Evolutionary conservation across 2,329 filamentous ascomycete genomes (phyloP), one percentile per base, ranked within the genome.

Genomic region (Paradendryphiella salina): DNA sequence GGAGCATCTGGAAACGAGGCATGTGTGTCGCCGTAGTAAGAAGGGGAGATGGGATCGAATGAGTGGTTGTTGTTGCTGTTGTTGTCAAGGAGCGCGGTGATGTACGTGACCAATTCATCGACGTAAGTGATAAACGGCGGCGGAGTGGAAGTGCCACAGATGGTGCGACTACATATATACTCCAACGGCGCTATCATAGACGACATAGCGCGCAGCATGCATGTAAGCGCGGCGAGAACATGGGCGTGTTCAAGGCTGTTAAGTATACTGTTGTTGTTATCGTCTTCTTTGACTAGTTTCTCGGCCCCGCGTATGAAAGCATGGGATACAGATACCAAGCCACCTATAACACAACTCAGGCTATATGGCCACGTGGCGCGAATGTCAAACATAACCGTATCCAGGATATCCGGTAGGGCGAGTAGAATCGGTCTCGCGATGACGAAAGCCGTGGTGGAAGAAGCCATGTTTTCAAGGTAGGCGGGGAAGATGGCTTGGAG

Each of bases 401-500:
- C 59, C 5, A 82, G 69, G 0, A 78, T 73, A 5, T 68, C 64
- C 0, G 67, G 67, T 11, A 77, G 70, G 1, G 80, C 78, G 40
- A 79, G 71, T 20, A 85, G 62, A 5, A 85, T 72, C 0, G 84
- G 83, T 14, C 73, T 59, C 4, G 77, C 76, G 3, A 84, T 66
- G 14, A 84, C 73, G 76, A 81, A 83, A 2, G 78, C 78, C 18
- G 71, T 71, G 3, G 72, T 57, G 11, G 75, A 77, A 11, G 61
- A 69, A 42, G 83, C 76, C 0, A 77, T 70, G 1, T 64, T 67
- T 56, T 80, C 76, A 20, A 85, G 72, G 61, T 85, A 86, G 2
- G 78, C 78, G 2, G 83, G 82, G 46, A 85, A 79, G 11, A 85
- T 75, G 33, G 76, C 77, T 46, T 79, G 77, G 14, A 85, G 60